Percentiles rank a stretch among this genome's conserved stretches.
phyloP scores from a whole-genome alignment of 2,329 filamentous ascomycete genomes.

The Fusarium begoniae region DNA sequence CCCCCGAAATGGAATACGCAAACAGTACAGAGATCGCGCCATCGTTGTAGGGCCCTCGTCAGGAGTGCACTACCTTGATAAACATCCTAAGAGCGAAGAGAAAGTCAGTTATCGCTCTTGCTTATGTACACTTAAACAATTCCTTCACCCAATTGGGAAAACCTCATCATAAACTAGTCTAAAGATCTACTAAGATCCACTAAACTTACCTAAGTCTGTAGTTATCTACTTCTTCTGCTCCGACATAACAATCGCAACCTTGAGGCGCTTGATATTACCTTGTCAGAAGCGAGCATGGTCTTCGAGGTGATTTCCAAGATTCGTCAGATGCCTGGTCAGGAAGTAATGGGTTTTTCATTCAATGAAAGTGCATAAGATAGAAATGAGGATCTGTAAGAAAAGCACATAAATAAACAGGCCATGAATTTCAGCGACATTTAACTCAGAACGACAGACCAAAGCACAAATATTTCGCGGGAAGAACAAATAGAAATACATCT shows the following conservation, averaged over 20 bases:
- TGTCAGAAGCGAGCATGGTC: background rate
- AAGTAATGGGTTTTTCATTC: accelerated
- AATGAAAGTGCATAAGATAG: accelerated
- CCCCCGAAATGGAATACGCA: too few relatives aligned
- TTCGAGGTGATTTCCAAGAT: accelerated
- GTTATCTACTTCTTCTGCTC: background rate
- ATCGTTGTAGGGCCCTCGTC: too few relatives aligned
- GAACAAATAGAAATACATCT: background rate
- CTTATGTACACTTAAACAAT: background rate
- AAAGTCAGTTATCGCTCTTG: background rate
- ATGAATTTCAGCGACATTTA: background rate
- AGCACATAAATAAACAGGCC: background rate
- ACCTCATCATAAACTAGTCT: background rate
- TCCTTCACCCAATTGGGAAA: background rate
- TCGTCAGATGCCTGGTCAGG: accelerated
- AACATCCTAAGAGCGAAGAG: accelerated
- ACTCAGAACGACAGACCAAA: background rate
- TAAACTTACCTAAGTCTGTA: too few relatives aligned
- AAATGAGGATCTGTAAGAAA: background rate
- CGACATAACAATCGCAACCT: background rate
- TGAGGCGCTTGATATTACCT: background rate
- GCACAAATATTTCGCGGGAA: background rate
- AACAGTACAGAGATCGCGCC: too few relatives aligned
- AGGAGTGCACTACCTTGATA: background rate
- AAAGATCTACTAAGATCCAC: too few relatives aligned